Evolutionary conservation across 257 asterid genomes (phyloP), one percentile per base, ranked within the genome.

Genomic region (Phtheirospermum japonicum): DNA sequence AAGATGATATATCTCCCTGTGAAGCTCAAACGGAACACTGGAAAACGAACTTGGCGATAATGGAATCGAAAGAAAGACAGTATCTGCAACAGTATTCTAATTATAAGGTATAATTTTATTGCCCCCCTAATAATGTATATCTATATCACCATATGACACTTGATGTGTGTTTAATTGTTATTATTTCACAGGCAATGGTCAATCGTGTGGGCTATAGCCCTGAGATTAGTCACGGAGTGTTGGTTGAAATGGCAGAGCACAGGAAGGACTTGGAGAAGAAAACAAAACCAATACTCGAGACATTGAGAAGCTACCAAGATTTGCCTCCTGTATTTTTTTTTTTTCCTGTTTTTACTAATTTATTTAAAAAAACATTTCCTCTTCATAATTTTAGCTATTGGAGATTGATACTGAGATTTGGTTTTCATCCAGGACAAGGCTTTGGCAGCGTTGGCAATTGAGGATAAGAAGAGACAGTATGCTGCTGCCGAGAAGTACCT

Each of bases 221-320:
- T 48, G 96, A 89, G 61, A 82, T 93, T 59, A 89, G 95, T 77
- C 99, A 93, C 30, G 97, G 99, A 1, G 88, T 89, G 64, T 73
- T 93, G 79, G 97, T 89, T 48, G 97, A 93, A 83, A 85, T 93
- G 99, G 92, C 99, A 31, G 99, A 89, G 88, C 99, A 87, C 68
- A 75, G 70, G 85, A 93, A 93, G 78, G 97, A 89, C 52, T 69
- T 87, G 74, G 99, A 87, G 73, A 89, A 81, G 89, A 86, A 89
- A 78, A 89, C 96, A 23, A 93, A 89, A 70, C 99, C 96, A 55
- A 83, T 93, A 61, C 86, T 85, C 0, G 99, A 93, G 68, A 93
- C 99, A 18, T 70, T 93, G 71, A 85, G 97, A 82, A 93, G 99
- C 81, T 93, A 93, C 86, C 99, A 93, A 81, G 97, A 93, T 71